Evolutionary conservation across 257 asterid species (phyloP), one percentile per base, ranked within the genome.

Genomic region (Ilex aquifolium): DNA sequence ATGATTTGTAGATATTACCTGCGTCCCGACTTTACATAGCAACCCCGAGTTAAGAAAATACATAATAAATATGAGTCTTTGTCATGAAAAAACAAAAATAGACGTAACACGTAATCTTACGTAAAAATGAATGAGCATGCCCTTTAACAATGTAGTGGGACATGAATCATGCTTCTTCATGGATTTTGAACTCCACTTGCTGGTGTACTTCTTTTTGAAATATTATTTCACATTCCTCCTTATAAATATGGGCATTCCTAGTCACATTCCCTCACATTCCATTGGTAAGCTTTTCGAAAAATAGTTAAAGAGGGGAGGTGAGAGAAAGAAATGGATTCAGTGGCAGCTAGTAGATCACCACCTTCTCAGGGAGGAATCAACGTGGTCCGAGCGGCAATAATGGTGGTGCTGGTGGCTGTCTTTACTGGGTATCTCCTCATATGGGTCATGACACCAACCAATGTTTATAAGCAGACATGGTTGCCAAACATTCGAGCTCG

Each of bases 401-500:
- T 76, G 79, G 81, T 75, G 15, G 60, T 75, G 0, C 59, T 73
- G 53, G 5, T 71, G 66, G 73, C 60, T 15, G 64, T 80, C n/a
- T 80, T 76, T 6, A 56, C 67, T 12, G 96, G 92, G 0, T 78
- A 86, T 74, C 66, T 85, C 7, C 42, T 85, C 54, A 30, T 88
- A 61, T 82, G 85, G 86, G 76, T 83, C 64, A 77, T 88, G 86
- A 17, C 63, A 54, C 88, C 98, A 39, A 88, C 96, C 3, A 71
- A 66, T 30, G 14, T 59, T 0, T 91, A 76, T 31, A 68, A 36
- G 55, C 65, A 52, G 12, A 67, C 55, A 13, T 91, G 96, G 98
- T 31, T 73, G 65, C 84, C 79, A 6, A 56, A 69, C 60, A 73
- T 91, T 65, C 69, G 74, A 66, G 60, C 76, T 9, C 27, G 71